Evolutionary conservation across 805 yeast genomes (phyloP).

Genomic region (Jamesozyma hellenica): DNA sequence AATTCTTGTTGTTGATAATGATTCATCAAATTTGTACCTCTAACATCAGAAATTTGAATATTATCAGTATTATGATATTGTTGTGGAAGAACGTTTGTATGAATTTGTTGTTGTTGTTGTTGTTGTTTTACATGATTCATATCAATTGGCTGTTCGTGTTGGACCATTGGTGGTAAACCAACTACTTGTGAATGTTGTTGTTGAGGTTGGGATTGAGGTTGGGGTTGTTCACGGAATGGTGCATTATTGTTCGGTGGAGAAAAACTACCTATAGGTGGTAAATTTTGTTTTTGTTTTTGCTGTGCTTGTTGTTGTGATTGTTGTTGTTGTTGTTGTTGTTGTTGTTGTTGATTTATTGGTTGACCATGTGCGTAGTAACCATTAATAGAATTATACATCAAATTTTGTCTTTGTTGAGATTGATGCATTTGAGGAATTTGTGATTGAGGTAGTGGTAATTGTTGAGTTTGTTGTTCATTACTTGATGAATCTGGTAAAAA

Average conservation of each 20-base stretch:
- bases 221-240: constrained; percentile 6
- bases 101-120: constrained; percentile 11
- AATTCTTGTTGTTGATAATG: constrained; percentile 22
- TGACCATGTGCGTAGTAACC: constrained; percentile 4
- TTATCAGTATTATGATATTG: constrained; percentile 21
- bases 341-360: not conserved
- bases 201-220: constrained; percentile 4
- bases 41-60: constrained; percentile 30
- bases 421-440: constrained; percentile 10
- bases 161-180: constrained; percentile 22
- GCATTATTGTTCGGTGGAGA: constrained; percentile 30
- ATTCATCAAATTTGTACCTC: constrained; percentile 11
- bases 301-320: constrained; percentile 9
- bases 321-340: constrained; percentile 10
- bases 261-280: constrained; percentile 32
- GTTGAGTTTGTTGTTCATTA: constrained; percentile 20
- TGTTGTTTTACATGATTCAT: constrained; percentile 11
- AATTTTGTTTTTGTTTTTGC: constrained; percentile 15
- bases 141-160: constrained; percentile 15
- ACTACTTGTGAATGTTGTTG: constrained; percentile 11
- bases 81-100: not conserved
- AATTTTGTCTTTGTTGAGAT: no score
- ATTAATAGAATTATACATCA: no score
- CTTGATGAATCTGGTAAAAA: constrained; percentile 69
- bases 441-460: constrained; percentile 8